phyloP scores from a whole-genome alignment of 805 yeast species.

The Ogataea angusta region DNA sequence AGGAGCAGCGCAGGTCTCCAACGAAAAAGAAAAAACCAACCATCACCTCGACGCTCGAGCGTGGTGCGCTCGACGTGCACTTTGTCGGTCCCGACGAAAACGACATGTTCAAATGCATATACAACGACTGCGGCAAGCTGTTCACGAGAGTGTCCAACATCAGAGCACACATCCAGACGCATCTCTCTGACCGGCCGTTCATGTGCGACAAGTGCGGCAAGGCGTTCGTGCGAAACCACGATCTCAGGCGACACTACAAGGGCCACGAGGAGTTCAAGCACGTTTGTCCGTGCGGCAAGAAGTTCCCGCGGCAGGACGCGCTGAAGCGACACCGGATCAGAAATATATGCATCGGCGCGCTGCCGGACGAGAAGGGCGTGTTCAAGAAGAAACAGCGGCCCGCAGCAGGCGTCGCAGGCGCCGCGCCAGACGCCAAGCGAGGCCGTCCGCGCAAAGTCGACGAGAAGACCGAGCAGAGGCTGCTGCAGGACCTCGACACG shows the following conservation, averaged over 20 bases:
- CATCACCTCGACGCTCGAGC: constrained; percentile 71
- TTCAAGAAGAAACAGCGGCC: constrained; percentile 16
- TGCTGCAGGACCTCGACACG: constrained; percentile 8
- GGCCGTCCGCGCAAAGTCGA: constrained; percentile 6
- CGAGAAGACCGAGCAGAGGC: constrained; percentile 7
- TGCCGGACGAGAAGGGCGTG: constrained; percentile 35
- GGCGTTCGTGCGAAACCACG: constrained; percentile 93
- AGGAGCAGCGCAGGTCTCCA: constrained; percentile 43
- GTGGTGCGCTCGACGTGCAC: constrained; percentile 83
- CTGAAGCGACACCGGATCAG: constrained; percentile 75
- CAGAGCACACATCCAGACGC: constrained; percentile 95
- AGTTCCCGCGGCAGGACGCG: constrained; percentile 87
- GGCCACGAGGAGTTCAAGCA: constrained; percentile 75
- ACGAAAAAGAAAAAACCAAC: constrained; percentile 45
- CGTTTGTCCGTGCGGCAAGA: constrained; percentile 90
- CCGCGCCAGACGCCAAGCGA: constrained; percentile 5
- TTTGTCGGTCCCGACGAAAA: constrained; percentile 77
- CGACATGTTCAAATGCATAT: constrained; percentile 71
- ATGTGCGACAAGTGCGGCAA: constrained; percentile 74
- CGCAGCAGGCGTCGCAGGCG: background rate
- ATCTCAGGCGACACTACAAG: constrained; percentile 82
- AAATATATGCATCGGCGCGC: constrained; percentile 79
- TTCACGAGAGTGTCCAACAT: constrained; percentile 90
- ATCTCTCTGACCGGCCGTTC: constrained; percentile 91
- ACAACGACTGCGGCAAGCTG: constrained; percentile 72